A percentile compares a stretch with the other conserved stretches of the same genome.
phyloP scores from a whole-genome alignment of 2,329 filamentous ascomycete genomes.

The Calycina herbarum region DNA sequence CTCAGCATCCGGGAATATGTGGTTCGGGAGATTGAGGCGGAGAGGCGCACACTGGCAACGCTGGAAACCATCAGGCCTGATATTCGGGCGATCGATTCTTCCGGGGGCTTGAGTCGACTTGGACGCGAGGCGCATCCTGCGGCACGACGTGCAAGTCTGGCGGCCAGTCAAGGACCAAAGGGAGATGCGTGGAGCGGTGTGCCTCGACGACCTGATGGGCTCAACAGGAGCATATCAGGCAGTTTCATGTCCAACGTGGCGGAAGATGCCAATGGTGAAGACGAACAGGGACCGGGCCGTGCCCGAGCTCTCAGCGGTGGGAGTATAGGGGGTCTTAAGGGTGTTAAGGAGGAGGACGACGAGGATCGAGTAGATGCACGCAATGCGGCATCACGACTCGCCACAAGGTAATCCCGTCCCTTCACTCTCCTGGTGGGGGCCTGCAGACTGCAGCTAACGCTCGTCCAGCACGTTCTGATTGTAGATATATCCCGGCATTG shows the following conservation, averaged over 20 bases:
- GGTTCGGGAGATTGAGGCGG: slow-evolving; percentile 90
- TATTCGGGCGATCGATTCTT: slow-evolving; percentile 87
- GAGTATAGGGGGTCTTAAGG: slow-evolving; percentile 49
- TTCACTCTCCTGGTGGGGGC: slow-evolving; percentile 10
- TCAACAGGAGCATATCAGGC: slow-evolving; percentile 74
- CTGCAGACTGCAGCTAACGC: neutral
- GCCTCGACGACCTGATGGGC: slow-evolving; percentile 71
- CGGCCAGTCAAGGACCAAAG: slow-evolving; percentile 90
- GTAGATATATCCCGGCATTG: slow-evolving; percentile 15
- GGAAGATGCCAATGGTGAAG: slow-evolving; percentile 61
- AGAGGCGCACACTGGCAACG: slow-evolving; percentile 85
- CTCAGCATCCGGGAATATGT: slow-evolving; percentile 88
- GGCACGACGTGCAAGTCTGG: slow-evolving; percentile 70
- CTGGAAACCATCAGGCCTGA: slow-evolving; percentile 93
- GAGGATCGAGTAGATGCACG: slow-evolving; percentile 92
- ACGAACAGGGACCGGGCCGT: slow-evolving; percentile 43
- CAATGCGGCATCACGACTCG: slow-evolving; percentile 91
- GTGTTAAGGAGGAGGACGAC: slow-evolving; percentile 76
- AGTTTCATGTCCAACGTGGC: slow-evolving; percentile 65
- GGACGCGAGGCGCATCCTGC: slow-evolving; percentile 84
- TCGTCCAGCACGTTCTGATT: slow-evolving; percentile 13
- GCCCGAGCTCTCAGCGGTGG: slow-evolving; percentile 35
- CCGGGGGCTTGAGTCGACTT: slow-evolving; percentile 83
- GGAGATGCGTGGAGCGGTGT: slow-evolving; percentile 99
- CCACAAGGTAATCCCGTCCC: slow-evolving; percentile 69